Base-by-base conservation (phyloP, 345 rosid species). In the Nephelium lappaceum region DNA sequence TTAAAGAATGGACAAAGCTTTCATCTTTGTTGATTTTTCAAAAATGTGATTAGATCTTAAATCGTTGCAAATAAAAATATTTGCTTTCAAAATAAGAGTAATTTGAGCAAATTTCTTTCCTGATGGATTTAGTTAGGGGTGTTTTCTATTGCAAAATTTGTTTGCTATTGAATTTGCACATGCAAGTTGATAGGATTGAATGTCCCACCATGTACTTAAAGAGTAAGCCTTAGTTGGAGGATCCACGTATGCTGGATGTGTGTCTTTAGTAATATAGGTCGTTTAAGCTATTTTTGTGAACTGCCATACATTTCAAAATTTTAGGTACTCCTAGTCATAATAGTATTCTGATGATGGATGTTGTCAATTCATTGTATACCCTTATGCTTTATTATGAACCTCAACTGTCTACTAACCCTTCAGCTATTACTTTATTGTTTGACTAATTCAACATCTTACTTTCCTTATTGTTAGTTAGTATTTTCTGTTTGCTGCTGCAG, bases 401-500 rank as follows among this genome's bases (percentile, higher is more conserved):
- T 23, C 4, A n/a, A 60, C 12, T 60, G 64, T 53, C 7, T 58
- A 11, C 64, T n/a, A n/a, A 60, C 9, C 19, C 60, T 21, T 60
- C 36, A 39, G 68, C 39, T 62, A 31, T 41, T 21, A 23, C 39
- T 6, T 1, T 19, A 67, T 74, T 61, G 11, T 66, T 64, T 57
- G 25, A 43, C 68, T 39, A 55, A 7, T 60, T 67, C 73, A n/a
- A 76, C 64, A 6, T 14, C 36, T 18, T 62, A n/a, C 18, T 43
- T 65, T 12, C 62, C 36, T 58, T 58, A 69, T 71, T 61, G 73
- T 79, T 77, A 82, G 77, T 78, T 31, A 51, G 51, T 21, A 11
- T 81, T 53, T 21, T 31, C 71, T 80, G 49, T 67, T 79, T 69
- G 51, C 73, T 77, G 74, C 24, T 77, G 73, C 84, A 95, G 98